These are phyloP conservation scores for Lactarius hatsudake DNA, from an alignment of 768 basidiomycete genomes.

Conservation along the genomic window DNA sequence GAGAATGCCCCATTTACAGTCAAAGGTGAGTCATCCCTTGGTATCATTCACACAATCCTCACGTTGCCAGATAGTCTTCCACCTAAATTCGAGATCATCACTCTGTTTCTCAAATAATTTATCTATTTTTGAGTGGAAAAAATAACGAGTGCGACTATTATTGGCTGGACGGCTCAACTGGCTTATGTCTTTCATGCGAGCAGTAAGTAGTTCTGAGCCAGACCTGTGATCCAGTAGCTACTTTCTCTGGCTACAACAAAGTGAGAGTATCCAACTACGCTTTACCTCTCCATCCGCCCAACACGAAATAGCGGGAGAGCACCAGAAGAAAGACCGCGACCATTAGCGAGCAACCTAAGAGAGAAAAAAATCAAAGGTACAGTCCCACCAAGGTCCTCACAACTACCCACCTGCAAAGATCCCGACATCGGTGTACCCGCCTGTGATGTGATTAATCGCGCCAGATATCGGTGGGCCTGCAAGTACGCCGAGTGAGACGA, in stretches of 20 bases:
- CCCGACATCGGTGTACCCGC: slow-evolving; percentile 53
- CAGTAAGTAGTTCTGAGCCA: no score
- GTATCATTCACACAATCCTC: no score
- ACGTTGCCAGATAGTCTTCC: no score
- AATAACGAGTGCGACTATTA: no score
- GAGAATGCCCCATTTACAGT: no score
- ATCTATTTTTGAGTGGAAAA: no score
- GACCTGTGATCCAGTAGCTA: no score
- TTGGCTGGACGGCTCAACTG: no score
- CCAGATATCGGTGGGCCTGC: slow-evolving; percentile 74
- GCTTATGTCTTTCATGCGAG: no score
- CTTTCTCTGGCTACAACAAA: background rate
- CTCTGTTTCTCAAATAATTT: no score
- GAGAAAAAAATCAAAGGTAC: background rate
- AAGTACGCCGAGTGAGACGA: slow-evolving; percentile 59
- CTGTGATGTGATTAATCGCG: slow-evolving; percentile 54
- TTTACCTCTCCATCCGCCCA: slow-evolving; percentile 10
- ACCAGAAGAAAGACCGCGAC: background rate
- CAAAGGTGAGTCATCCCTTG: no score
- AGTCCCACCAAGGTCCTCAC: background rate
- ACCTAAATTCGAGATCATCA: no score
- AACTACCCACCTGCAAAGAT: slow-evolving; percentile 46
- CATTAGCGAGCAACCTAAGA: slow-evolving; percentile 5
- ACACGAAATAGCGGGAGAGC: slow-evolving; percentile 2
- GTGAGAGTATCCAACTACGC: slow-evolving; percentile 1